Evolutionary conservation across 371 early-diverging fungal species (phyloP).

Genomic region (Chytridium lagenaria): DNA sequence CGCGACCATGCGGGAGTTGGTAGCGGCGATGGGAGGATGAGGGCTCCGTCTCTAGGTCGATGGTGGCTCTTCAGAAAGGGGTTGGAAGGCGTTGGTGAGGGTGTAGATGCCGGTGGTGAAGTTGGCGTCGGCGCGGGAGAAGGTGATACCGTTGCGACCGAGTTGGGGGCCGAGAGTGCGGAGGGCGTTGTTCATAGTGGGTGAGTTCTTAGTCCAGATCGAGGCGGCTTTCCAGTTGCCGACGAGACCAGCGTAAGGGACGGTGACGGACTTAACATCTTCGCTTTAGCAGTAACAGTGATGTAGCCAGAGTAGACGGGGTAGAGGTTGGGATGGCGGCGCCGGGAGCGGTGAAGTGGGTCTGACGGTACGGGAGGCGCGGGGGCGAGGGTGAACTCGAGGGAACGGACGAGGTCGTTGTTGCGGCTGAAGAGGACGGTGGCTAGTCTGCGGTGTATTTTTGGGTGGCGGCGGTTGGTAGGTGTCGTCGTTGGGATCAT

Average conservation of each 20-base stretch:
- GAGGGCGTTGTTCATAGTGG: background rate
- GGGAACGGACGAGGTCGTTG: background rate
- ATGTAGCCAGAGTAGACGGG: slow-evolving; percentile 41
- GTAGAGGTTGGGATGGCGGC: slow-evolving; percentile 20
- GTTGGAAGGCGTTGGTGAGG: background rate
- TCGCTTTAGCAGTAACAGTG: background rate
- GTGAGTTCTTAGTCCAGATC: slow-evolving; percentile 12
- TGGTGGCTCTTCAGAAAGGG: background rate
- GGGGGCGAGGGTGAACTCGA: slow-evolving; percentile 26
- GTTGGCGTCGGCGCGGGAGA: slow-evolving; percentile 6
- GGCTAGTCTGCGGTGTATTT: slow-evolving; percentile 30
- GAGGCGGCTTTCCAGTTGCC: slow-evolving; percentile 20
- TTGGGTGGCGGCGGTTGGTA: background rate
- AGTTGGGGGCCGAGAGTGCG: background rate
- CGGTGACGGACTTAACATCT: slow-evolving; percentile 13
- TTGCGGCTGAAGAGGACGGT: slow-evolving; percentile 8
- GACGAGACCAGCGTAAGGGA: slow-evolving; percentile 37
- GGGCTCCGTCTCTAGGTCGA: slow-evolving; percentile 11
- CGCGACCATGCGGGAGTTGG: slow-evolving; percentile 12
- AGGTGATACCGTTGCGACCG: slow-evolving; percentile 3
- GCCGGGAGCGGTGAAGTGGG: slow-evolving; percentile 25
- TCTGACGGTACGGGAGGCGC: slow-evolving; percentile 23
- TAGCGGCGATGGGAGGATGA: slow-evolving; percentile 11
- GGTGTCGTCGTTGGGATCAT: slow-evolving; percentile 25
- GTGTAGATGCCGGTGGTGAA: slow-evolving; percentile 5